phyloP scores from a whole-genome alignment of 208 protist genomes.

The Herpetomonas samuelpessoai region DNA sequence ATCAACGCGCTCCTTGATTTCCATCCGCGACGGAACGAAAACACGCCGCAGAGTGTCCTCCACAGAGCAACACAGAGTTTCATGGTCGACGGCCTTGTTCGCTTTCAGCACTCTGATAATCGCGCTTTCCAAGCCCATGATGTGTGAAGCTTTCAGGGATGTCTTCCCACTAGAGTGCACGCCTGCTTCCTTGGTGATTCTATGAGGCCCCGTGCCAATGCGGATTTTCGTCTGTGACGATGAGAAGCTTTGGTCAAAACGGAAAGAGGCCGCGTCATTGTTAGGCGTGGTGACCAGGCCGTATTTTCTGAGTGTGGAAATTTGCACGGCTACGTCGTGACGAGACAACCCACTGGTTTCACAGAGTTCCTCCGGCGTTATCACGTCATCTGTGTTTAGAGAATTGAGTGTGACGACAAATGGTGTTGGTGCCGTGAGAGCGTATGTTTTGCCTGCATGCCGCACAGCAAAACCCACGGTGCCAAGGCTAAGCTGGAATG shows the following conservation, averaged over 20 bases:
- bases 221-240: constrained; percentile 28
- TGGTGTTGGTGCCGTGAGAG: constrained; percentile 56
- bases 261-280: constrained; percentile 9
- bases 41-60: constrained; percentile 19
- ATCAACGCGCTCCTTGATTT: constrained; percentile 67
- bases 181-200: constrained; percentile 14
- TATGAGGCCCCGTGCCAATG: constrained; percentile 17
- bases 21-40: constrained; percentile 31
- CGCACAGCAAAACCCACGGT: constrained; percentile 53
- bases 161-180: background rate
- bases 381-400: constrained; percentile 28
- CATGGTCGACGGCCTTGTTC: constrained; percentile 44
- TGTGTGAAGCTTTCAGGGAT: constrained; percentile 22
- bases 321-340: constrained; percentile 29
- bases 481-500: constrained; percentile 63
- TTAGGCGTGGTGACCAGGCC: constrained; percentile 16
- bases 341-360: constrained; percentile 15
- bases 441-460: constrained; percentile 33
- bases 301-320: constrained; percentile 30
- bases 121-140: constrained; percentile 51
- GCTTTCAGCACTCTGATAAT: constrained; percentile 70
- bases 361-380: constrained; percentile 13
- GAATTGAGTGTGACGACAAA: constrained; percentile 67
- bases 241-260: constrained; percentile 39
- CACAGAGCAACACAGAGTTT: constrained; percentile 41